A percentile compares a stretch with the other conserved stretches of the same genome.
phyloP scores from a whole-genome alignment of 2,329 filamentous ascomycete genomes.

The Lanzia echinophila region DNA sequence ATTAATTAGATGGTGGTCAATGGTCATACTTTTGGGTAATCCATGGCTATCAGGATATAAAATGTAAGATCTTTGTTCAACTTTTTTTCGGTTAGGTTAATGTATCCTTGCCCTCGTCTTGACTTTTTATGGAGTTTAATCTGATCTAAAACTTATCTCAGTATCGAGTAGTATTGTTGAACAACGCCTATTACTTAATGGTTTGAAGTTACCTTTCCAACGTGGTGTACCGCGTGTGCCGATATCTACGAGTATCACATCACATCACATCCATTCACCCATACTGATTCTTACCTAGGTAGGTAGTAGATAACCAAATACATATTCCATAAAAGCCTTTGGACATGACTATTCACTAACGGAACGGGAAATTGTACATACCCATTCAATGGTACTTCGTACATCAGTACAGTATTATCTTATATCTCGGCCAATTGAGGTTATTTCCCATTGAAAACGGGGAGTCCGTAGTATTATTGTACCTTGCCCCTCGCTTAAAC shows the following conservation, averaged over 20 bases:
- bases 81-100: too few relatives aligned
- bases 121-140: too few relatives aligned
- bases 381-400: neutral
- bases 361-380: neutral
- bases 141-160: neutral
- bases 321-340: too few relatives aligned
- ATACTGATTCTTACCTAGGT: neutral
- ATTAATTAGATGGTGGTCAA: neutral
- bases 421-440: slow-evolving; percentile 3
- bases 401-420: neutral
- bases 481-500: slow-evolving; percentile 1
- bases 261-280: neutral
- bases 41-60: too few relatives aligned
- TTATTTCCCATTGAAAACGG: neutral
- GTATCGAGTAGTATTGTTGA: neutral
- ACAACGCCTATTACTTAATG: neutral
- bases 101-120: too few relatives aligned
- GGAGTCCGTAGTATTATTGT: neutral
- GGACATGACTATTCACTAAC: too few relatives aligned
- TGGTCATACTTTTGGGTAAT: neutral
- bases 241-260: neutral
- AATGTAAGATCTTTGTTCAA: too few relatives aligned
- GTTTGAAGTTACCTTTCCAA: neutral
- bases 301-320: too few relatives aligned
- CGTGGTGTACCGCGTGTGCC: slow-evolving; percentile 5